A percentile compares a stretch with the other conserved stretches of the same genome.
Conservation (phyloP, 2,329 filamentous ascomycete species). For the Coniochaeta prunicola region DNA sequence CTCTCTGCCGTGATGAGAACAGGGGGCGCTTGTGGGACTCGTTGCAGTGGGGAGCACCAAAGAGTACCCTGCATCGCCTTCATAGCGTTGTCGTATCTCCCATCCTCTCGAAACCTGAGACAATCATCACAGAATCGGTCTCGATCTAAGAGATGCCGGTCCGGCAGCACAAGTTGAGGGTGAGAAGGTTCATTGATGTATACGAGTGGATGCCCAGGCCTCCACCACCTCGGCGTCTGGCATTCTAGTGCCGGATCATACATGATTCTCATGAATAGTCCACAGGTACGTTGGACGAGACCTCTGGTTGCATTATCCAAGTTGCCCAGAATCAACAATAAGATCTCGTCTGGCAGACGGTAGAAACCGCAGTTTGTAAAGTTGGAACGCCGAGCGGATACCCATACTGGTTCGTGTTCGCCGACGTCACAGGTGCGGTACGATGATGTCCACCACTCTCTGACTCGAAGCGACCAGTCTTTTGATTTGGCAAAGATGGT, state of each 20-base stretch:
- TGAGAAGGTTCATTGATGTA: no score
- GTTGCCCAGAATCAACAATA: not conserved
- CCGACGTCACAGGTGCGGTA: not conserved
- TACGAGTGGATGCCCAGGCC: no score
- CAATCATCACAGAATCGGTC: not conserved
- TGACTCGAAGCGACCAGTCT: not conserved
- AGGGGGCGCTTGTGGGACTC: not conserved
- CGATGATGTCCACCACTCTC: not conserved
- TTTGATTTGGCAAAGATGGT: not conserved
- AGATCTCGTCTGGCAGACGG: not conserved
- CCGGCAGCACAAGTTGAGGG: not conserved
- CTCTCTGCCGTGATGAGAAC: not conserved
- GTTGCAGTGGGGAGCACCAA: not conserved
- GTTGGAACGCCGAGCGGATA: not conserved
- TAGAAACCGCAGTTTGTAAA: not conserved
- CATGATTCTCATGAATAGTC: not conserved
- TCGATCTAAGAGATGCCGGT: not conserved
- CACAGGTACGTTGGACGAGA: not conserved
- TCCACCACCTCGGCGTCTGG: no score
- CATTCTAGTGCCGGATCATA: not conserved
- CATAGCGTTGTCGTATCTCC: not conserved
- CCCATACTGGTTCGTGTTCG: not conserved
- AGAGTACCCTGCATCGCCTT: not conserved
- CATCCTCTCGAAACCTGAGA: not conserved
- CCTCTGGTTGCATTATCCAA: not conserved